Conservation (phyloP, 2,329 filamentous ascomycete genomes). For the Aspergillus versicolor region DNA sequence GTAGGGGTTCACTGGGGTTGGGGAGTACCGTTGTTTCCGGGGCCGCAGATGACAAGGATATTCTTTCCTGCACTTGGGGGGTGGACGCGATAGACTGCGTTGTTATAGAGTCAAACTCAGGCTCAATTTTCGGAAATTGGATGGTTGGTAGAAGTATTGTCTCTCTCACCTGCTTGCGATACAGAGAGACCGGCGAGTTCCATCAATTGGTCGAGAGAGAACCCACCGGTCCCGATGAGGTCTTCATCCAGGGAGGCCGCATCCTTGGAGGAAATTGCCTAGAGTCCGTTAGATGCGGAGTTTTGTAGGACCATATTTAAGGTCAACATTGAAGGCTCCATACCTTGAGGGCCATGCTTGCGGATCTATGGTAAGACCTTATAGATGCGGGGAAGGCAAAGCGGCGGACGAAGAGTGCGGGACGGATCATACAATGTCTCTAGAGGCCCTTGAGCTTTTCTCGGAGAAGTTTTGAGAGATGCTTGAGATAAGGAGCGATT, state of each 20-base stretch:
- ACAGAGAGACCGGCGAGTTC: constrained; percentile 91
- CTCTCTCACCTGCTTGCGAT: constrained; percentile 71
- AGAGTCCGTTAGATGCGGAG: not conserved
- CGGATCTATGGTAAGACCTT: constrained; percentile 28
- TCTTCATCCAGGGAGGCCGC: constrained; percentile 89
- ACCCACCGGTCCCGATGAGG: constrained; percentile 82
- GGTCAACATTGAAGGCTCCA: too few relatives aligned
- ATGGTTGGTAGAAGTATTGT: not conserved
- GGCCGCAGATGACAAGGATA: constrained; percentile 87
- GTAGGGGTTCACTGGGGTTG: not conserved
- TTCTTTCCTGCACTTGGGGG: constrained; percentile 69
- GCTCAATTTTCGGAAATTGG: not conserved
- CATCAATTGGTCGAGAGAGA: constrained; percentile 96
- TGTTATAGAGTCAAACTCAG: not conserved
- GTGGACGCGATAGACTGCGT: constrained; percentile 78
- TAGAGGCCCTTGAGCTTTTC: not conserved
- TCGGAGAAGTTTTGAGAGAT: not conserved
- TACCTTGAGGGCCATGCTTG: constrained; percentile 45
- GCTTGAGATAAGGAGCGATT: not conserved
- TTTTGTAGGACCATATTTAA: not conserved
- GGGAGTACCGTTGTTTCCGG: constrained; percentile 62
- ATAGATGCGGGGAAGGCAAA: constrained; percentile 13
- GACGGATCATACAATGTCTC: constrained; percentile 28
- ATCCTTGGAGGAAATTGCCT: constrained; percentile 81
- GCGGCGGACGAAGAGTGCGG: constrained; percentile 12